A percentile compares a stretch with the other conserved stretches of the same genome.
Conservation (phyloP, 148 eudicot genomes). For the Heliosperma pusillum region DNA sequence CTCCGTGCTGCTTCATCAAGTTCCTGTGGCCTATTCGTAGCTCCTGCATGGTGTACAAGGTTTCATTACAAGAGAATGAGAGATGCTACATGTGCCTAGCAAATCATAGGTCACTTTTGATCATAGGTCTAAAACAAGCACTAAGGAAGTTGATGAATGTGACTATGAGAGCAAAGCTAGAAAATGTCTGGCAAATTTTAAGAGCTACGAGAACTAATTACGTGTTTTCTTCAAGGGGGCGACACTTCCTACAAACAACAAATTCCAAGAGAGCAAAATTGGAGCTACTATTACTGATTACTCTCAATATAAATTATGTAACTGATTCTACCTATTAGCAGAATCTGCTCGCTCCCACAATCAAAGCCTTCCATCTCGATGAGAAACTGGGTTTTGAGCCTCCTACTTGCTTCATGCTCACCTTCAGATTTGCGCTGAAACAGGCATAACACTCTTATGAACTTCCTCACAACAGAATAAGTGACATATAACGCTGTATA, state of each 20-base stretch:
- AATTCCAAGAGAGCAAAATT: background rate
- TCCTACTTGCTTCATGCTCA: constrained; percentile 96
- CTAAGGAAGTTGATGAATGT: background rate
- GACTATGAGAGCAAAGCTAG: background rate
- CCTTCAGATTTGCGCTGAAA: constrained; percentile 98
- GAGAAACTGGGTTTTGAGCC: constrained; percentile 96
- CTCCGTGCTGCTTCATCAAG: constrained; percentile 99
- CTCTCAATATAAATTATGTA: background rate
- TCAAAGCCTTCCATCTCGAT: constrained; percentile 99
- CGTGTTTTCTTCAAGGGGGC: background rate
- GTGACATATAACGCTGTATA: constrained; percentile 9
- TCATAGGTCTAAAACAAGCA: background rate
- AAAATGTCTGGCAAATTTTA: background rate
- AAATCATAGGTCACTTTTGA: background rate
- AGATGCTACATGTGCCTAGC: background rate
- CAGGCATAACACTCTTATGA: constrained; percentile 18
- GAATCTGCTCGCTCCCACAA: constrained; percentile 80
- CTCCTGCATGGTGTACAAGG: constrained; percentile 51
- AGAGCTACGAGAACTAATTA: background rate
- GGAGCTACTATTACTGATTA: background rate
- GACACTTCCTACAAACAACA: background rate
- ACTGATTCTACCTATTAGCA: constrained; percentile 65
- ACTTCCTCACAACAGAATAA: constrained; percentile 6
- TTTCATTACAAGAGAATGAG: background rate
- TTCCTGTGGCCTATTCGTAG: constrained; percentile 98